phyloP scores from a whole-genome alignment of 2,329 filamentous ascomycete genomes.

The Aspergillus uvarum region DNA sequence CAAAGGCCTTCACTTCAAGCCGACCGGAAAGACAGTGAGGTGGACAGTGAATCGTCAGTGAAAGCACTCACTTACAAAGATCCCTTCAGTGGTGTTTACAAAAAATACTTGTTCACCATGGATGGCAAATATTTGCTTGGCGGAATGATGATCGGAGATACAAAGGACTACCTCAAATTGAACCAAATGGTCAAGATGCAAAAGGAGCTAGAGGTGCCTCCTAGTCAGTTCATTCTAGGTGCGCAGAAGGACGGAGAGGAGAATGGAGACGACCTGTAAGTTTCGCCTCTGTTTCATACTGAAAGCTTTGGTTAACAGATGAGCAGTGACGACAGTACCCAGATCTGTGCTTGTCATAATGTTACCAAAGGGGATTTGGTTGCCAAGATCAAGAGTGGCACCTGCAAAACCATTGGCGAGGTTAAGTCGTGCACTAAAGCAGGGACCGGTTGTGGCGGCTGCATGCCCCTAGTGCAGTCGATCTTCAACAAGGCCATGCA shows the following conservation, averaged over 20 bases:
- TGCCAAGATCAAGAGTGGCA: conserved; percentile 69
- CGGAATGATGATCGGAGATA: conserved; percentile 98
- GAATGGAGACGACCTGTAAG: conserved; percentile 68
- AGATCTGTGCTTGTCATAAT: conserved; percentile 92
- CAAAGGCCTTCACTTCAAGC: conserved; percentile 44
- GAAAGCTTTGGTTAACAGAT: background rate
- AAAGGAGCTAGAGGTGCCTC: conserved; percentile 74
- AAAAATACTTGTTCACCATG: conserved; percentile 87
- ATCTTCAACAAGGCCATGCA: conserved; percentile 91
- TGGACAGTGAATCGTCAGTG: conserved; percentile 57
- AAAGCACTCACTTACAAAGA: conserved; percentile 87
- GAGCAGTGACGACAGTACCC: conserved; percentile 70
- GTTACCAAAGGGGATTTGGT: conserved; percentile 82
- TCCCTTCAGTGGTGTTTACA: conserved; percentile 84
- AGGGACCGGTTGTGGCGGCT: conserved; percentile 86
- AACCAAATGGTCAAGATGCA: conserved; percentile 84
- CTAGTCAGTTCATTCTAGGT: conserved; percentile 80
- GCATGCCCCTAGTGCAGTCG: conserved; percentile 80
- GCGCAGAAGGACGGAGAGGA: conserved; percentile 72
- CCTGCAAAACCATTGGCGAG: conserved; percentile 76
- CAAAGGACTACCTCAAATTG: conserved; percentile 83
- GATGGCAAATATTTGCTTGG: conserved; percentile 88
- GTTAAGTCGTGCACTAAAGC: conserved; percentile 90
- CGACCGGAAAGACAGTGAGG: conserved; percentile 42
- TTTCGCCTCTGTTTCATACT: conserved; percentile 1